phyloP scores from a whole-genome alignment of 805 yeast species.

The Candida vaughaniae region DNA sequence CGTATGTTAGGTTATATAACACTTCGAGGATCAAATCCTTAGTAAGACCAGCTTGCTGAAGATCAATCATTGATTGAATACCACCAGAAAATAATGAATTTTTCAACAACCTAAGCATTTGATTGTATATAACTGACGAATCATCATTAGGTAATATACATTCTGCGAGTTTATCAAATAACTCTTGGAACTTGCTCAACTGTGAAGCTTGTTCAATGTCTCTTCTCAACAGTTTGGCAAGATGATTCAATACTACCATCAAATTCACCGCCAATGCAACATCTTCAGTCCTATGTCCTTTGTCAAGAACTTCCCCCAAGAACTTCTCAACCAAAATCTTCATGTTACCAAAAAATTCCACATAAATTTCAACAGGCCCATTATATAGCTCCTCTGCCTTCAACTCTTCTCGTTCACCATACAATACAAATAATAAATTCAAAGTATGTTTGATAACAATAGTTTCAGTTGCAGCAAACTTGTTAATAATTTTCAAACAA shows the following conservation, averaged over 20 bases:
- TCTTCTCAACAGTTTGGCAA: conserved; percentile 7
- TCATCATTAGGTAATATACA: conserved; percentile 11
- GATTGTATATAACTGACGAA: conserved; percentile 10
- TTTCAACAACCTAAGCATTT: conserved; percentile 12
- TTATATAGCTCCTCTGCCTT: conserved; percentile 7
- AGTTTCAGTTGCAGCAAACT: conserved; percentile 1
- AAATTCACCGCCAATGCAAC: conserved; percentile 5
- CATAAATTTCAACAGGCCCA: conserved; percentile 3
- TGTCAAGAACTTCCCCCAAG: background rate
- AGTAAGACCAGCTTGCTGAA: conserved; percentile 10
- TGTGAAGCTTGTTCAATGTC: conserved; percentile 1
- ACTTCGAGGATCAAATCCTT: conserved; percentile 16
- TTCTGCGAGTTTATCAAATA: conserved; percentile 1
- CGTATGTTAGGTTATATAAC: conserved; percentile 17
- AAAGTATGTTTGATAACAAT: conserved; percentile 12
- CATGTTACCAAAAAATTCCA: conserved; percentile 7
- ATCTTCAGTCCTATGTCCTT: background rate
- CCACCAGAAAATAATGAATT: conserved; percentile 6
- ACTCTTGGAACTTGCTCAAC: conserved; percentile 1
- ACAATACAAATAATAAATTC: conserved; percentile 13
- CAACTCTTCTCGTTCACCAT: conserved; percentile 9
- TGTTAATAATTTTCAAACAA: conserved; percentile 10
- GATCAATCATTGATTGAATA: conserved; percentile 7
- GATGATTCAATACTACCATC: conserved; percentile 8
- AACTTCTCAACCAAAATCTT: background rate